phyloP scores from a whole-genome alignment of 2,329 filamentous ascomycete genomes.

The Botrytis deweyae region DNA sequence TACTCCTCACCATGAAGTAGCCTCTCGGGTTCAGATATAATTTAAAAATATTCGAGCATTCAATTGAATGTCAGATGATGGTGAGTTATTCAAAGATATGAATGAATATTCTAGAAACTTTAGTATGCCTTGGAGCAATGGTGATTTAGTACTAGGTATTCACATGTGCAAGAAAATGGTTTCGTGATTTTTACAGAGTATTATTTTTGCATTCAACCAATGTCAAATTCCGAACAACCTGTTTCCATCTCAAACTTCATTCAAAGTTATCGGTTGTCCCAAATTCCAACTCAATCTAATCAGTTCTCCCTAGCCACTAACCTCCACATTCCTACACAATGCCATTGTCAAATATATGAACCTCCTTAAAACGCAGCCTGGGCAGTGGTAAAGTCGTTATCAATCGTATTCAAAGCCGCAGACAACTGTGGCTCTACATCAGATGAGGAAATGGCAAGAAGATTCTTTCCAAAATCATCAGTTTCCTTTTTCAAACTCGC shows the following conservation, averaged over 20 bases:
- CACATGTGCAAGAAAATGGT: not conserved
- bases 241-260: not conserved
- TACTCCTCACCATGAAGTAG: not conserved
- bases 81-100: not conserved
- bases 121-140: too few relatives aligned
- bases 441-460: constrained; percentile 25
- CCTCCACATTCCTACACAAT: not conserved
- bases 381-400: not conserved
- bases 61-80: not conserved
- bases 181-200: not conserved
- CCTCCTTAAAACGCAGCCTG: not conserved
- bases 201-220: not conserved
- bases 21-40: not conserved
- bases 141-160: not conserved
- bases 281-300: not conserved
- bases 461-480: constrained; percentile 23
- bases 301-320: not conserved
- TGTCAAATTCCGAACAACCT: not conserved
- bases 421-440: constrained; percentile 21
- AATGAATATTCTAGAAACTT: not conserved
- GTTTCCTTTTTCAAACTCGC: constrained; percentile 21
- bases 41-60: not conserved
- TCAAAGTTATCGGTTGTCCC: not conserved
- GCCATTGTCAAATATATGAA: not conserved
- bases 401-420: not conserved